phyloP scores from a whole-genome alignment of 345 rosid genomes.

The Turnera subulata region DNA sequence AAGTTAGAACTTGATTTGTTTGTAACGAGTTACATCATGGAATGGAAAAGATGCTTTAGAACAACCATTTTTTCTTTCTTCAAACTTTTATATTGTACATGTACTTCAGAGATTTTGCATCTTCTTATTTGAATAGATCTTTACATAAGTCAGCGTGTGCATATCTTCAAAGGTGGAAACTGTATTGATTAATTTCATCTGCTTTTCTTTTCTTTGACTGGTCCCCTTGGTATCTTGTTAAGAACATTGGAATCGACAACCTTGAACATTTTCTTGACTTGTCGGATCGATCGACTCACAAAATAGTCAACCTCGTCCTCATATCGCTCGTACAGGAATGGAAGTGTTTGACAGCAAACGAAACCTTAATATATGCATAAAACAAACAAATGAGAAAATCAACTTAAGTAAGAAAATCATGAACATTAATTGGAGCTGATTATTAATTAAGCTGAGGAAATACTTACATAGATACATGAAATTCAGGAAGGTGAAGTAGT shows the following conservation, averaged over 20 bases:
- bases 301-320: conserved; percentile 59
- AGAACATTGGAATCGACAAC: conserved; percentile 54
- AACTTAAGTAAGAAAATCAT: not conserved
- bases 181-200: conserved; percentile 20
- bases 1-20: no score
- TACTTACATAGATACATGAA: conserved; percentile 70
- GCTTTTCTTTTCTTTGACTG: conserved; percentile 53
- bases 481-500: conserved; percentile 65
- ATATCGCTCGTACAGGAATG: conserved; percentile 55
- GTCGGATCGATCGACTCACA: conserved; percentile 28
- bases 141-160: no score
- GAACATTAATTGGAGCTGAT: not conserved
- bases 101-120: no score
- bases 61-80: no score
- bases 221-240: conserved; percentile 79
- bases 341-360: conserved; percentile 53
- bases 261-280: conserved; percentile 38
- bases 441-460: not conserved
- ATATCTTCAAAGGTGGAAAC: no score
- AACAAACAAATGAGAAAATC: not conserved
- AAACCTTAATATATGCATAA: conserved; percentile 29
- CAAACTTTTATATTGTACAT: no score
- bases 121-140: no score
- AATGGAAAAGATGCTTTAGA: no score
- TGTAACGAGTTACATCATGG: no score